A percentile compares a stretch with the other conserved stretches of the same genome.
These are phyloP conservation scores for Helotiales sp. DNA, from an alignment of 2,329 filamentous ascomycete genomes.

Conservation along the genomic window DNA sequence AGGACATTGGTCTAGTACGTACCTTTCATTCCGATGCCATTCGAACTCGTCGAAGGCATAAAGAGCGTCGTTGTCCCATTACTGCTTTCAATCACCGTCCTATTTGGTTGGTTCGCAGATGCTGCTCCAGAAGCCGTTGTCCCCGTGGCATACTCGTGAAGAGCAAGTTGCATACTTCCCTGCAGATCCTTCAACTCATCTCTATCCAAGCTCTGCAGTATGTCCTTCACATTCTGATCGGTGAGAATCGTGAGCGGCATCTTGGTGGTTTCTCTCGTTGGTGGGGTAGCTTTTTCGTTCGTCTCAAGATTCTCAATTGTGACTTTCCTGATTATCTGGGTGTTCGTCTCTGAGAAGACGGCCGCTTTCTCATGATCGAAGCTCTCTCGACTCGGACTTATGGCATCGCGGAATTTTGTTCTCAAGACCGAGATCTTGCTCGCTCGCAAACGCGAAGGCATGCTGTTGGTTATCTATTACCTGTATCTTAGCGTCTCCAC, in stretches of 20 bases:
- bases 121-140: conserved; percentile 39
- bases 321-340: too few relatives aligned
- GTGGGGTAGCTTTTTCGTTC: background rate
- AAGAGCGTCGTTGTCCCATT: conserved; percentile 65
- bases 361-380: background rate
- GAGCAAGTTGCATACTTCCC: conserved; percentile 48
- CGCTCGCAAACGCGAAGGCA: background rate
- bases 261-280: conserved; percentile 17
- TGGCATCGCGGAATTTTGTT: background rate
- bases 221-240: conserved; percentile 53
- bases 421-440: background rate
- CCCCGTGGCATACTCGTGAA: conserved; percentile 63
- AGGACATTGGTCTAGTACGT: conserved; percentile 11
- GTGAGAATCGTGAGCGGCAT: conserved; percentile 62
- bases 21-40: conserved; percentile 70
- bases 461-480: background rate
- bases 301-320: background rate
- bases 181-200: conserved; percentile 55
- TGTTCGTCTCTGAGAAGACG: too few relatives aligned
- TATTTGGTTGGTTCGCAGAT: conserved; percentile 55
- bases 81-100: conserved; percentile 48
- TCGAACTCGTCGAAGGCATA: conserved; percentile 68
- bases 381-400: background rate
- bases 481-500: background rate
- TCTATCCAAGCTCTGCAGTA: conserved; percentile 53